Evolutionary conservation across 2,329 filamentous ascomycete species (phyloP).

Genomic region (Rhinocladiella similis): DNA sequence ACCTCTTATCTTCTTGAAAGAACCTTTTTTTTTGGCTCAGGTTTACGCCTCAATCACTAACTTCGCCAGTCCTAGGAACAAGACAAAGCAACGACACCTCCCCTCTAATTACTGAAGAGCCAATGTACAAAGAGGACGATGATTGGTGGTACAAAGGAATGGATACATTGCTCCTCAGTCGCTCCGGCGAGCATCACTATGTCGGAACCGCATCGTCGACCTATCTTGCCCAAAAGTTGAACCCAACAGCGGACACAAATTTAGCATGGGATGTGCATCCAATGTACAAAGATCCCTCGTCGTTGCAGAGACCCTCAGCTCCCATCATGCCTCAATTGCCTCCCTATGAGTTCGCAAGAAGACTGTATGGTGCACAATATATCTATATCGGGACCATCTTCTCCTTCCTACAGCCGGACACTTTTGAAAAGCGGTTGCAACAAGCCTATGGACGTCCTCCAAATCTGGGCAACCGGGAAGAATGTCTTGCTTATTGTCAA

Average conservation of each 20-base stretch:
- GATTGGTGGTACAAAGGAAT: conserved; percentile 43
- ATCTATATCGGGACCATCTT: conserved; percentile 60
- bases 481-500: conserved; percentile 54
- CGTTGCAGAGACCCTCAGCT: conserved; percentile 31
- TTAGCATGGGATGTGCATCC: conserved; percentile 39
- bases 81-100: conserved; percentile 9
- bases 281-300: conserved; percentile 37
- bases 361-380: conserved; percentile 55
- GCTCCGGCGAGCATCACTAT: conserved; percentile 39
- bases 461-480: conserved; percentile 46
- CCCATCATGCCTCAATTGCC: conserved; percentile 44
- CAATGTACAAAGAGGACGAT: conserved; percentile 34
- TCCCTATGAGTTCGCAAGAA: conserved; percentile 52
- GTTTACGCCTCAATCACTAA: too few species aligned
- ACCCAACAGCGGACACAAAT: conserved; percentile 34
- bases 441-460: conserved; percentile 46
- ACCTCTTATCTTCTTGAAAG: background rate
- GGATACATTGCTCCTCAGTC: conserved; percentile 37
- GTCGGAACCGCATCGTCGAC: conserved; percentile 39
- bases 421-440: conserved; percentile 49
- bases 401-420: conserved; percentile 49
- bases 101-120: conserved; percentile 27
- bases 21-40: too few species aligned
- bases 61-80: background rate
- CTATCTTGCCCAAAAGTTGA: conserved; percentile 37